Evolutionary conservation across 2,329 filamentous ascomycete species (phyloP), one percentile per base, ranked within the genome.

Genomic region (Xylaria sp.): DNA sequence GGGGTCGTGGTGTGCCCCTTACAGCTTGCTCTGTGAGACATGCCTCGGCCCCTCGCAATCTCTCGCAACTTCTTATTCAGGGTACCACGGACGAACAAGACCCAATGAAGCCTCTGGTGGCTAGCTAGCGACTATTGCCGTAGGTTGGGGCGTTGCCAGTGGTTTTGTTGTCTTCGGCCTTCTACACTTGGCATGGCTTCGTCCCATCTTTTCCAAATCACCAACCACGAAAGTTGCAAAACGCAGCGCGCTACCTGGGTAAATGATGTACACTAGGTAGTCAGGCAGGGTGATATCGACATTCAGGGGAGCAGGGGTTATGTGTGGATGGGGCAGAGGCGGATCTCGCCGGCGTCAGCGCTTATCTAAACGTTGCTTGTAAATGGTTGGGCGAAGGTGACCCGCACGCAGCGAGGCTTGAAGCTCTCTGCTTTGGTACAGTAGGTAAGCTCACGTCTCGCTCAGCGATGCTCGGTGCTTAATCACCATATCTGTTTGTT

Each of bases 171-270:
- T 44, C 51, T 42, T 66, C 57, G 59, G 62, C 66, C 66, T 71
- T 71, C 66, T 71, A 59, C 35, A 63, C 63, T 71, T 60, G 69
- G 66, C 60, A 54, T 69, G 66, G 69, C 66, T 63, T 53, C 65
- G 37, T 60, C 50, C 50, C 51, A 27, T 42, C 4, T 32, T 21
- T 48, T 63, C 37, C 61, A 60, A 60, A 64, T 69, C 59, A 60
- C 23, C 12, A 32, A 21, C 35, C 23, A 37, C 16, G 32, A 27
- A 47, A 48, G 37, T 51, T 12, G 23, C 4, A 40, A 48, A 35
- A 42, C 27, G 25, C 40, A 6, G n/a, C 42, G 55, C 50, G 37
- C 27, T 66, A 54, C 54, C 42, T 59, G 48, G 29, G 10, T 51
- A 61, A 58, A 64, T 12, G 50, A 25, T 35, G 60, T 44, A 60